Evolutionary conservation across 2,329 filamentous ascomycete genomes (phyloP).

Genomic region (Huntiella abstrusa): DNA sequence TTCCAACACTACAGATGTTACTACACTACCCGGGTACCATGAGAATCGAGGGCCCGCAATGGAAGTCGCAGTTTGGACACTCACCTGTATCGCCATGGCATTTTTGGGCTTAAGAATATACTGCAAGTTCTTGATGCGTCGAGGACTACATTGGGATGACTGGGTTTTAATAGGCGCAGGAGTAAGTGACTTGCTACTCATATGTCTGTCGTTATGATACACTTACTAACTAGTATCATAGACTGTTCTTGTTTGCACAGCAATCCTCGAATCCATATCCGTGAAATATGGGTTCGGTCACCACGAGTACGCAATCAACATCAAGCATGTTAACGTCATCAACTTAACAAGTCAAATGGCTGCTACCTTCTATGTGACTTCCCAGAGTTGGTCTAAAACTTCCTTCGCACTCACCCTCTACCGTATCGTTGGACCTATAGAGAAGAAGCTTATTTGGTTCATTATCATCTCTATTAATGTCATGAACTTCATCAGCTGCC

Average conservation of each 20-base stretch:
- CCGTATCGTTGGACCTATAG: conserved; percentile 15
- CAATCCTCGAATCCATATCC: conserved; percentile 10
- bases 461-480: conserved; percentile 15
- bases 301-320: conserved; percentile 11
- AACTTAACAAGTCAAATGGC: conserved; percentile 4
- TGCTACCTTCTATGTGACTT: conserved; percentile 4
- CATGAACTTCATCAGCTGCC: conserved; percentile 13
- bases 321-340: not conserved
- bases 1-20: not conserved
- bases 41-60: conserved; percentile 9
- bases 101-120: conserved; percentile 18
- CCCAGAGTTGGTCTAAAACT: conserved; percentile 13
- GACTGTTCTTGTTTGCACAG: not conserved
- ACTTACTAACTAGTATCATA: not conserved
- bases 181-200: conserved; percentile 4
- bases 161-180: conserved; percentile 18
- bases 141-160: conserved; percentile 22
- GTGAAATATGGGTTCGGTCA: conserved; percentile 12
- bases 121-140: conserved; percentile 20
- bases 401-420: conserved; percentile 17
- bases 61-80: conserved; percentile 7
- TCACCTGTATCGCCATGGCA: conserved; percentile 2
- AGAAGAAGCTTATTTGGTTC: conserved; percentile 15
- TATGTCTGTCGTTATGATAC: not conserved
- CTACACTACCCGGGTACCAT: conserved; percentile 2